A percentile compares a stretch with the other conserved stretches of the same genome.
These are phyloP conservation scores for Lichtheimia corymbifera DNA, from an alignment of 371 early-diverging fungal species.

Conservation along the genomic window DNA sequence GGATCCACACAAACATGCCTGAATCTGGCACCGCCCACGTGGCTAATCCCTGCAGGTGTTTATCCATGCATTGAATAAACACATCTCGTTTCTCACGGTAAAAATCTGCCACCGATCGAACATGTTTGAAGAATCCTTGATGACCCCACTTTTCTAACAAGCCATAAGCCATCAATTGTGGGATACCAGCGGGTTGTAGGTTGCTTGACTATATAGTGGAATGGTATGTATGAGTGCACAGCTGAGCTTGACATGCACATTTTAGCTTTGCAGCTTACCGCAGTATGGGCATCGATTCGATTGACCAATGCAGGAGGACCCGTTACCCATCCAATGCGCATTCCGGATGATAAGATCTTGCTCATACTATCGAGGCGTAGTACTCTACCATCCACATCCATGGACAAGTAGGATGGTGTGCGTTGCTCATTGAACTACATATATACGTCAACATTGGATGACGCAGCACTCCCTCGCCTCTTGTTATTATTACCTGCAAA, in stretches of 20 bases:
- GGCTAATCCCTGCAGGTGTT: conserved; percentile 64
- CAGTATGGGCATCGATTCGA: conserved; percentile 69
- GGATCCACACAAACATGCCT: conserved; percentile 87
- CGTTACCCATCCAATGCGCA: conserved; percentile 80
- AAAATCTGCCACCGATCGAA: conserved; percentile 52
- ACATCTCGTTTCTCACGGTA: conserved; percentile 64
- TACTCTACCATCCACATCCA: conserved; percentile 81
- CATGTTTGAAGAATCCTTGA: conserved; percentile 71
- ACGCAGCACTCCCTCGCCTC: no score
- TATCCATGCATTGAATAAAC: conserved; percentile 58
- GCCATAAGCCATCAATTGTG: conserved; percentile 66
- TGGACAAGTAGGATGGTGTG: conserved; percentile 69
- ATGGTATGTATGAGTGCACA: neutral
- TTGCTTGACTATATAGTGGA: conserved; percentile 48
- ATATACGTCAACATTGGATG: no score
- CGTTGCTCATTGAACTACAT: conserved; percentile 25
- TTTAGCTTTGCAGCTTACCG: conserved; percentile 24
- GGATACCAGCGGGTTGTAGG: conserved; percentile 73
- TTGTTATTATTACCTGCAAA: conserved; percentile 50
- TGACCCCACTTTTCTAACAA: conserved; percentile 64
- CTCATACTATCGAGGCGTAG: conserved; percentile 82
- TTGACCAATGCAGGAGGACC: conserved; percentile 70
- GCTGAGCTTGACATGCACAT: neutral
- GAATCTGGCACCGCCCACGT: conserved; percentile 72
- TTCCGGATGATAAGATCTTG: conserved; percentile 78